Percentiles rank a stretch among this genome's conserved stretches.
Evolutionary conservation across 2,329 filamentous ascomycete genomes (phyloP).

Genomic region (Trichoderma endophyticum): DNA sequence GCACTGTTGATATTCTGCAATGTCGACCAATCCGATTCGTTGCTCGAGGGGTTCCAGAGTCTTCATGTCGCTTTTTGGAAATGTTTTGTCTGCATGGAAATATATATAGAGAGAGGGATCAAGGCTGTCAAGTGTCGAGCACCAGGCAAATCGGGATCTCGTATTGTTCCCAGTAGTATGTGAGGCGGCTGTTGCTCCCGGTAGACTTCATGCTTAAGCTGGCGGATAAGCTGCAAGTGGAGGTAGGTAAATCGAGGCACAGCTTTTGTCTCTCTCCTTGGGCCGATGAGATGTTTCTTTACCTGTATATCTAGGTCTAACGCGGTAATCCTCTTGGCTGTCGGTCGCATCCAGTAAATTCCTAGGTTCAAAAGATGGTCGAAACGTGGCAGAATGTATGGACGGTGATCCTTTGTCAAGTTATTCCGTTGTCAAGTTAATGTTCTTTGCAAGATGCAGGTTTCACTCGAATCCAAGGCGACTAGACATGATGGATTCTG

Average conservation of each 20-base stretch:
- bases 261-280: neutral
- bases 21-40: neutral
- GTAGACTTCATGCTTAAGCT: neutral
- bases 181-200: neutral
- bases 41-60: neutral
- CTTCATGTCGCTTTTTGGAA: neutral
- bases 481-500: neutral
- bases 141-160: neutral
- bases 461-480: neutral
- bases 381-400: neutral
- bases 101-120: neutral
- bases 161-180: neutral
- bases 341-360: neutral
- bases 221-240: neutral
- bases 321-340: neutral
- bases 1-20: neutral
- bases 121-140: neutral
- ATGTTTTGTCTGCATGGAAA: neutral
- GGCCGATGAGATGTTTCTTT: neutral
- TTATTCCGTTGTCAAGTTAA: neutral
- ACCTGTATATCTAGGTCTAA: neutral
- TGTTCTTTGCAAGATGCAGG: neutral
- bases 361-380: neutral
- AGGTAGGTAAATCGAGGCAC: neutral
- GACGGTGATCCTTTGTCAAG: neutral